Base-by-base conservation (phyloP, 345 rosid species). In the Populus alba region DNA sequence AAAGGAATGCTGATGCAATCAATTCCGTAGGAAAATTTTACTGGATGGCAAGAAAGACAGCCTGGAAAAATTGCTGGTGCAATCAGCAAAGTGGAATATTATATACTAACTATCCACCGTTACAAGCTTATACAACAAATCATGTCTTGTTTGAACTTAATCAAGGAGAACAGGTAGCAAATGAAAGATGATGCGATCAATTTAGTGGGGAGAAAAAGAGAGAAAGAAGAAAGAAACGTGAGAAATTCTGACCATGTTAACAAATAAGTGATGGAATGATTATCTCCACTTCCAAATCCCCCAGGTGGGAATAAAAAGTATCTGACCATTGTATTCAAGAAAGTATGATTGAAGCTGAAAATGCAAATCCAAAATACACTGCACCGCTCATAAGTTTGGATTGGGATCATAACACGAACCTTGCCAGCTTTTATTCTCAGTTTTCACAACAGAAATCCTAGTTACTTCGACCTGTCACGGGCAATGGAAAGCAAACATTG, bases 301-400 rank as follows among this genome's bases (percentile, higher is more conserved):
- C 81, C 77, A 74, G 25, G 67, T 78, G 83, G 82, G 79, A 74
- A 83, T 72, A 80, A 27, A 73, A 67, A 73, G 25, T 25, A 61
- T 13, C 16, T 47, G n/a, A n/a, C n/a, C 51, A 15, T 45, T 12
- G 51, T 47, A 47, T 47, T 47, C 51, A 47, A 6, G 1, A 47
- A 47, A 47, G 3, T 4, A 47, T 47, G 51, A 47, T 47, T 47
- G 51, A 47, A 12, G 17, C 51, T 47, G 51, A 47, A 47, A 47
- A 47, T 3, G 17, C 9, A 47, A 13, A 47, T 13, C 17, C 51
- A 47, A 47, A 47, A 47, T 15, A 47, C 17, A 47, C 16, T 15
- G 4, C 51, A 15, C 51, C 51, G 17, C 51, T 47, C 51, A 47
- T 47, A 3, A 47, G 45, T 10, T 10, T 41, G 45, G 45, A 41